Base-by-base conservation (phyloP, 768 basidiomycete species). In the Amanita exitialis region DNA sequence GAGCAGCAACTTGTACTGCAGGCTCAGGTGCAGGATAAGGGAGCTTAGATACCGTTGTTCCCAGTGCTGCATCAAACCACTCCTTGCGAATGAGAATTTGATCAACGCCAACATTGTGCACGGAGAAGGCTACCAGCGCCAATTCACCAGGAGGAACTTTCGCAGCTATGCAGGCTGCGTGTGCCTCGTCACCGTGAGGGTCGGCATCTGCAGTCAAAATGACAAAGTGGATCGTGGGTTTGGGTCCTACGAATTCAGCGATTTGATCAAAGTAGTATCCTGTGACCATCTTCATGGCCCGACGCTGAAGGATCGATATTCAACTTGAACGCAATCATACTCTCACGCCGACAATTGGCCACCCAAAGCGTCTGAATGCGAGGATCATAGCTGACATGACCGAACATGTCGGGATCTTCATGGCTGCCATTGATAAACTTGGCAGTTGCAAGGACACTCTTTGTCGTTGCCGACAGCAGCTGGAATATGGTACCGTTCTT, bases 61-160 rank as follows among this genome's bases (percentile, higher is more conserved):
- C 60, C 32, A 87, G 65, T 0, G 87, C 88, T n/a, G 69, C 60
- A 55, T 90, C 86, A 57, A 78, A 89, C 86, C 87, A 89, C 60
- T 92, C 90, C 64, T 80, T 86, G 56, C 86, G 79, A 57, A 92
- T 83, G 47, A 92, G 76, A 25, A 92, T 80, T 61, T 92, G 90
- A 61, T 92, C 90, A 12, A 92, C 90, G 34, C 90, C 90, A n/a
- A 77, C 79, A 15, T 86, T 82, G 61, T 91, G 90, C n/a, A 92
- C 88, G 2, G 86, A 87, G 67, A 90, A 92, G 27, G 86, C 88
- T 4, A 90, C 86, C 46, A 92, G 72, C 21, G 88, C 86, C 34
- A 90, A 70, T 56, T 90, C 84, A 36, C 85, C 83, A 1, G 83
- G 79, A 5, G 76, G 72, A 4, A 90, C 73, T 59, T 90, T 90